Conservation (phyloP, 176 grass and related monocot species). For the Metroxylon sagu region DNA sequence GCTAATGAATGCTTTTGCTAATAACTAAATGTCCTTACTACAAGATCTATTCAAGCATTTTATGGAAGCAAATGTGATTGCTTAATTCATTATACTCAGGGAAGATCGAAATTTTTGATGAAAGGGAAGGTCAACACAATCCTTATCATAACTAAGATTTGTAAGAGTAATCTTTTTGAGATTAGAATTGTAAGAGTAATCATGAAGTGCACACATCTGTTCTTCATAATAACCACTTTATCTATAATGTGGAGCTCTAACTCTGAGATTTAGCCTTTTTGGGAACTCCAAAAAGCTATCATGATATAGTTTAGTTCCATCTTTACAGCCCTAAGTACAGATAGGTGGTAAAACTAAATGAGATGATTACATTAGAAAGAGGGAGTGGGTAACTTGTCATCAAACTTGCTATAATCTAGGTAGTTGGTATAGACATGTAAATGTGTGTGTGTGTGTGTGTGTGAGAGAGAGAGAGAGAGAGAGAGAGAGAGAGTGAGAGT, state of each 20-base stretch:
- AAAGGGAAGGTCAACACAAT: conserved; percentile 2
- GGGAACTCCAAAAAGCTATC: conserved; percentile 41
- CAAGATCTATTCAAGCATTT: too few species aligned
- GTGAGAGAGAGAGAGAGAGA: too few species aligned
- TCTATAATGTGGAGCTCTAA: conserved; percentile 15
- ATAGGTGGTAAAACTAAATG: conserved; percentile 35
- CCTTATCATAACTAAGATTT: conserved; percentile 23
- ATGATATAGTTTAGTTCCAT: conserved; percentile 34
- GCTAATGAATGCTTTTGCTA: too few species aligned
- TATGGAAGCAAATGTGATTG: too few species aligned
- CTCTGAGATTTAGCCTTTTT: conserved; percentile 62
- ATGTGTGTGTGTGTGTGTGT: too few species aligned
- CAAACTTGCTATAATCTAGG: background rate
- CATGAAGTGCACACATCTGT: conserved; percentile 23
- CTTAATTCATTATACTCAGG: too few species aligned
- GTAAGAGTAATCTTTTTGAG: conserved; percentile 25
- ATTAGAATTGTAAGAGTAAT: conserved; percentile 25
- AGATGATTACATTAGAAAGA: conserved; percentile 44
- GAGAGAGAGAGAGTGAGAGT: too few species aligned
- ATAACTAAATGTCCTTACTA: too few species aligned
- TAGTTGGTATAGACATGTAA: too few species aligned
- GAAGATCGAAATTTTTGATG: too few species aligned
- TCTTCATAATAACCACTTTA: conserved; percentile 21
- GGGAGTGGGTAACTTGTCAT: conserved; percentile 15
- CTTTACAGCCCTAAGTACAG: conserved; percentile 22